A percentile compares a stretch with the other conserved stretches of the same genome.
These are phyloP conservation scores for Phytopythium delawarense DNA, from an alignment of 352 stramenopile genomes.

Conservation along the genomic window DNA sequence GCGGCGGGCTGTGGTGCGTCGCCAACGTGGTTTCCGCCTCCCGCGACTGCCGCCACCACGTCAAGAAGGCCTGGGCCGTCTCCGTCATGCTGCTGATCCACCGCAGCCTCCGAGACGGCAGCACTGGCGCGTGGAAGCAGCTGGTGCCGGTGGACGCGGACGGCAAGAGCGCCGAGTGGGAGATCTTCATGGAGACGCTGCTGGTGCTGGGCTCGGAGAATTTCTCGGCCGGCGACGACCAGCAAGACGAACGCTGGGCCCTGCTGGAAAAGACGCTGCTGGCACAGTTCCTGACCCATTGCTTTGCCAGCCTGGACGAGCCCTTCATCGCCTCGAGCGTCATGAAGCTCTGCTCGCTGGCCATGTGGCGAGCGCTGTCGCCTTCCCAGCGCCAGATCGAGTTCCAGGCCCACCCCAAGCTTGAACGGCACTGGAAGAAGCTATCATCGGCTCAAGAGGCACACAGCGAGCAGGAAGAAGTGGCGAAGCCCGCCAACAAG, in stretches of 20 bases:
- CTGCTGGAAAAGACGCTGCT: slow-evolving; percentile 49
- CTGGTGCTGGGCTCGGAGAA: slow-evolving; percentile 20
- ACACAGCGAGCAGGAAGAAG: slow-evolving; percentile 10
- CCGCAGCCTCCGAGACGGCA: background rate
- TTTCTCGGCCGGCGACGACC: slow-evolving; percentile 10
- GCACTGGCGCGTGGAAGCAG: slow-evolving; percentile 12
- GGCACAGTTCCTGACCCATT: slow-evolving; percentile 55
- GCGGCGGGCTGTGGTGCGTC: slow-evolving; percentile 50
- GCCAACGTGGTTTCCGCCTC: slow-evolving; percentile 11
- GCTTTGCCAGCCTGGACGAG: slow-evolving; percentile 61
- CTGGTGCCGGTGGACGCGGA: slow-evolving; percentile 9
- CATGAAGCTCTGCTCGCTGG: slow-evolving; percentile 62
- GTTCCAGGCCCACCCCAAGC: slow-evolving; percentile 59
- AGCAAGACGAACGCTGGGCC: slow-evolving; percentile 27
- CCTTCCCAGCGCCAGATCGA: slow-evolving; percentile 52
- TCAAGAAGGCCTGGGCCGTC: slow-evolving; percentile 40
- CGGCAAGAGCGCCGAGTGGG: slow-evolving; percentile 22
- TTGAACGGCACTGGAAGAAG: slow-evolving; percentile 64
- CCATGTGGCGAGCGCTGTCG: slow-evolving; percentile 57
- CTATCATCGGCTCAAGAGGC: slow-evolving; percentile 10
- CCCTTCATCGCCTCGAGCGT: slow-evolving; percentile 39
- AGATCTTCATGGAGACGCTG: slow-evolving; percentile 32
- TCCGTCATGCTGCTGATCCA: slow-evolving; percentile 41
- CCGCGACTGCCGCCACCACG: slow-evolving; percentile 22
- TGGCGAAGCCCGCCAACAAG: slow-evolving; percentile 8